A percentile compares a stretch with the other conserved stretches of the same genome.
Evolutionary conservation across 2,329 filamentous ascomycete species (phyloP).

Genomic region (Claviceps cyperi): DNA sequence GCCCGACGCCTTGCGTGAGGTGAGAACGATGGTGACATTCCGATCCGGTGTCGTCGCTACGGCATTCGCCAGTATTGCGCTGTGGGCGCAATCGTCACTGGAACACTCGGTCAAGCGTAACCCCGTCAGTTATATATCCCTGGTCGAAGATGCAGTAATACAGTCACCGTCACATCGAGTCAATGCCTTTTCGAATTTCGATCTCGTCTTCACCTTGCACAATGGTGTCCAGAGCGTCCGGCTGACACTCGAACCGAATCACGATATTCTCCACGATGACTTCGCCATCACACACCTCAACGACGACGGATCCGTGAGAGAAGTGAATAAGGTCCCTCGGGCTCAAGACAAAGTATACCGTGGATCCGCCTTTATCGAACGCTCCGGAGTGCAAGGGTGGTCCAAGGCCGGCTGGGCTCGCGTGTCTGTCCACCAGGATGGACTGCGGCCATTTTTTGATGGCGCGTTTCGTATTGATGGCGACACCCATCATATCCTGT

Average conservation of each 20-base stretch:
- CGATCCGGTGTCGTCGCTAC: conserved; percentile 10
- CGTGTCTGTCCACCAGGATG: conserved; percentile 64
- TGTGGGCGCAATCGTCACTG: conserved; percentile 10
- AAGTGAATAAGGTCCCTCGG: conserved; percentile 56
- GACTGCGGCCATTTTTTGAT: conserved; percentile 67
- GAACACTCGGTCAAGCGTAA: conserved; percentile 62
- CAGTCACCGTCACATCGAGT: conserved; percentile 66
- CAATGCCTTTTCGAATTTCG: conserved; percentile 69
- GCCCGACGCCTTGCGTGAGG: no score
- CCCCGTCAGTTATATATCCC: conserved; percentile 59
- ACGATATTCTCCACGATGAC: conserved; percentile 70
- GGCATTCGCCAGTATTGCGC: conserved; percentile 12
- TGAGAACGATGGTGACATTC: conserved; percentile 13
- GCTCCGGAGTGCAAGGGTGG: conserved; percentile 49
- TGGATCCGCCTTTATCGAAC: conserved; percentile 59
- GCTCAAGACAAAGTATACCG: conserved; percentile 70
- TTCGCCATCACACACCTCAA: conserved; percentile 61
- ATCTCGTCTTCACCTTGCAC: conserved; percentile 67
- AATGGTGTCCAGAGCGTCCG: conserved; percentile 55
- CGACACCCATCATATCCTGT: conserved; percentile 77
- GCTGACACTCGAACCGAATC: conserved; percentile 73
- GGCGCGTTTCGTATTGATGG: conserved; percentile 72
- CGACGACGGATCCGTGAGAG: conserved; percentile 52
- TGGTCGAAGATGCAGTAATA: conserved; percentile 61
- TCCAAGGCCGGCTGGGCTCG: conserved; percentile 75